Percentiles rank a stretch among this genome's conserved stretches.
Evolutionary conservation across 768 basidiomycete species (phyloP).

Genomic region (Saitozyma sp.): DNA sequence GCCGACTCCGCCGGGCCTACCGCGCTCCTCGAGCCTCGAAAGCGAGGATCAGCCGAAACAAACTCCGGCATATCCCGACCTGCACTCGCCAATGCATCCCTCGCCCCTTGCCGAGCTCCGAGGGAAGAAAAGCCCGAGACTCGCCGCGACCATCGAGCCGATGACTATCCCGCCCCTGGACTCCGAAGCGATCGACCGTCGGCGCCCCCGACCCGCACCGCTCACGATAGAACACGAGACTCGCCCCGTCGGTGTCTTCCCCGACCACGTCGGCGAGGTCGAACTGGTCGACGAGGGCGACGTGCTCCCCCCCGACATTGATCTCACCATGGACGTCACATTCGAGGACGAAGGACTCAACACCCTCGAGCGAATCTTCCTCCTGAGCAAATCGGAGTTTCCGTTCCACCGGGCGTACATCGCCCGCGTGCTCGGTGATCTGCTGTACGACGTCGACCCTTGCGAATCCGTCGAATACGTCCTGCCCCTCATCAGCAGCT

Average conservation of each 20-base stretch:
- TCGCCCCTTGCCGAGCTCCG: conserved; percentile 6
- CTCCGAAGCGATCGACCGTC: background rate
- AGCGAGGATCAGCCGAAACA: conserved; percentile 29
- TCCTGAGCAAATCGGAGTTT: conserved; percentile 77
- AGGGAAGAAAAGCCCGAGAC: conserved; percentile 26
- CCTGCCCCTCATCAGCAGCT: conserved; percentile 77
- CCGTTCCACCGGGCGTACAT: conserved; percentile 73
- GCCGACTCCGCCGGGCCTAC: conserved; percentile 11
- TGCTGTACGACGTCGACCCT: conserved; percentile 72
- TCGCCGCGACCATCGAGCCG: conserved; percentile 11
- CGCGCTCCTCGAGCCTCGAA: conserved; percentile 22
- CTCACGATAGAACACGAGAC: background rate
- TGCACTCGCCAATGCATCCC: conserved; percentile 13
- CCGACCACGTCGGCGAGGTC: conserved; percentile 21
- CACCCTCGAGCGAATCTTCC: conserved; percentile 87
- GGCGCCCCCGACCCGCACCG: too few relatives aligned
- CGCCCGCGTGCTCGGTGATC: conserved; percentile 74
- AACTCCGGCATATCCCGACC: conserved; percentile 15
- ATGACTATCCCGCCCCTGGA: background rate
- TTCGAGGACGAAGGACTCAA: conserved; percentile 78
- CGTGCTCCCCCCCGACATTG: conserved; percentile 29
- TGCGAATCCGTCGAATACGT: conserved; percentile 91
- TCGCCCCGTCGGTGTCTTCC: background rate
- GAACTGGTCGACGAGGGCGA: conserved; percentile 42
- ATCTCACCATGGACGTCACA: conserved; percentile 51